Base-by-base conservation (phyloP, 2,329 filamentous ascomycete species). In the Penicillium oxalicum region DNA sequence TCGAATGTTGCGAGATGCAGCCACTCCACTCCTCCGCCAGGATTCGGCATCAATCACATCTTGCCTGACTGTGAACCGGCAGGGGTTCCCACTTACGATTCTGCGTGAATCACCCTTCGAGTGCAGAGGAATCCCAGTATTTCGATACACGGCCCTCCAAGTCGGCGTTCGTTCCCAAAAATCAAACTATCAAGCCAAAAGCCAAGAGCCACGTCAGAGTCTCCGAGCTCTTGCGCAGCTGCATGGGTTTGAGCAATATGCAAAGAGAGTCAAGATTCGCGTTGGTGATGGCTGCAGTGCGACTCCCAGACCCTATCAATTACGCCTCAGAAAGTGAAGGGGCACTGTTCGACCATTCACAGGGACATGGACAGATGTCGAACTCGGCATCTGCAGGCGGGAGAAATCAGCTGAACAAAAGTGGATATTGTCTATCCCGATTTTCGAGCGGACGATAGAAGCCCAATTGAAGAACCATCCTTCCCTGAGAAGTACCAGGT, bases 361-460 rank as follows among this genome's bases (percentile, higher is more conserved):
- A 61, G 63, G 59, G 63, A 62, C 58, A 62, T 61, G 61, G 62
- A 47, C 59, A 56, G 52, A 68, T 69, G 67, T 64, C 61, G 62
- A 59, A 67, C 64, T 61, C 63, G 59, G 58, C 56, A 49, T 67
- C 63, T 70, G 68, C 67, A 70, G 65, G 59, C 54, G 56, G 63
- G 57, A 61, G 53, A 65, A 67, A 68, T 70, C 68, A 70, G 67
- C 67, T 70, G 68, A 70, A 70, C 55, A 54, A 56, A 56, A 62
- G 63, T 57, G 60, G 57, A 58, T 61, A 50, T 52, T 48, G 5
- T 51, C 47, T 52, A 35, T 55, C 47, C 44, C 51, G 48, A 49
- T 50, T 49, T 52, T 48, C 50, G 40, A 50, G 39, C 53, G 47
- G 48, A 47, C 27, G 43, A 47, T 51, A 49, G 41, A 57, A 54